phyloP scores from a whole-genome alignment of 495 filamentous ascomycete genomes.

The Aspergillus egyptiacus region DNA sequence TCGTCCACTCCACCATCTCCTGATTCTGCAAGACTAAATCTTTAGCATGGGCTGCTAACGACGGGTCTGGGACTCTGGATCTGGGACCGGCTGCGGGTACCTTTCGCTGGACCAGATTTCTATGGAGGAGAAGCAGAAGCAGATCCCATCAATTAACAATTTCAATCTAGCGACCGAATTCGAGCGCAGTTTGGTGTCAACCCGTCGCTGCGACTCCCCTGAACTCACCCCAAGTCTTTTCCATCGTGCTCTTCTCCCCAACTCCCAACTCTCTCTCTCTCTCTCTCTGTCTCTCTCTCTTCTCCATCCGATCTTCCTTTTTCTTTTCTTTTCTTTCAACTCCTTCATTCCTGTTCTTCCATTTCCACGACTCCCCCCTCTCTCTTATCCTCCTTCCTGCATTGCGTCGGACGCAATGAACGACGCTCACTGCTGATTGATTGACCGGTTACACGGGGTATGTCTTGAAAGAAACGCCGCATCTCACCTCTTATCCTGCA shows the following conservation, averaged over 20 bases:
- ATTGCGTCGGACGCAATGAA: slow-evolving; percentile 14
- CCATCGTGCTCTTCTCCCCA: background rate
- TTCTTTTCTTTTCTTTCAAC: slow-evolving; percentile 6
- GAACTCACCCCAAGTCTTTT: slow-evolving; percentile 11
- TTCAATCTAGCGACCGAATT: background rate
- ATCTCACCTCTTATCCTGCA: slow-evolving; percentile 10
- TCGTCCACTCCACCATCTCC: slow-evolving; percentile 12
- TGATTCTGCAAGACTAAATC: slow-evolving; percentile 15
- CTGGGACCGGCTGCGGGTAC: slow-evolving; percentile 3
- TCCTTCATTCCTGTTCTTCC: background rate
- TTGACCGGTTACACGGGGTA: slow-evolving; percentile 21
- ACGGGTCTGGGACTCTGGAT: no score
- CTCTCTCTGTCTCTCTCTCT: slow-evolving; percentile 1
- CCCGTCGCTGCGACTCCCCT: background rate
- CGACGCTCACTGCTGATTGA: slow-evolving; percentile 11
- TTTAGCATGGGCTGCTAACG: slow-evolving; percentile 6
- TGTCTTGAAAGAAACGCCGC: slow-evolving; percentile 9
- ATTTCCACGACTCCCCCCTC: no score
- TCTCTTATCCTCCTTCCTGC: background rate
- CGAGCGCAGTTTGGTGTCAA: no score
- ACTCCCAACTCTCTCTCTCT: slow-evolving; percentile 3
- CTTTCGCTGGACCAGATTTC: background rate
- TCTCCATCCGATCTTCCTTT: slow-evolving; percentile 3
- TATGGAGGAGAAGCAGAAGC: slow-evolving; percentile 2
- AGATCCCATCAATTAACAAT: background rate